Percentiles rank a stretch among this genome's conserved stretches.
These are phyloP conservation scores for Sarocladiaceae sp. DNA, from an alignment of 2,329 filamentous ascomycete genomes.

Conservation along the genomic window DNA sequence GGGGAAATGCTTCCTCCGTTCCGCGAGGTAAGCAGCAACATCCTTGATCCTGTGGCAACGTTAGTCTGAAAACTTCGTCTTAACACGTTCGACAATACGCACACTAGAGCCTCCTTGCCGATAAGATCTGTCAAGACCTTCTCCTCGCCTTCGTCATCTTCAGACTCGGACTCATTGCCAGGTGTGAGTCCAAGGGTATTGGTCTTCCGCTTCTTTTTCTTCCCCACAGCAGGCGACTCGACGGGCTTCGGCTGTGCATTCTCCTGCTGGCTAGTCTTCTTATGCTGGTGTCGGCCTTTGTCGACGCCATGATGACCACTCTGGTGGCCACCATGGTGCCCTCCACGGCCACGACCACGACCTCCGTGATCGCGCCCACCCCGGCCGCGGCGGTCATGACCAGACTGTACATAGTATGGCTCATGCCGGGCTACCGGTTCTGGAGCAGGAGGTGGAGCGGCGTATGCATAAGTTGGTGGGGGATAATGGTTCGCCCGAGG, in stretches of 20 bases:
- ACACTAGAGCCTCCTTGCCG: constrained; percentile 37
- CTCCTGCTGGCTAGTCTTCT: constrained; percentile 14
- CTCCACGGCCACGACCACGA: constrained; percentile 39
- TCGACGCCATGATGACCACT: constrained; percentile 44
- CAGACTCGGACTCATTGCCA: constrained; percentile 53
- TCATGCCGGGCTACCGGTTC: constrained; percentile 26
- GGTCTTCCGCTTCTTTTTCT: constrained; percentile 69
- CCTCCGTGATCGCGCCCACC: constrained; percentile 29
- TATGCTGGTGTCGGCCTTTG: constrained; percentile 28
- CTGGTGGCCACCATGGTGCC: constrained; percentile 31
- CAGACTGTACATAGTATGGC: constrained; percentile 27
- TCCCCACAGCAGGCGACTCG: constrained; percentile 45
- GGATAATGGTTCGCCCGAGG: constrained; percentile 30
- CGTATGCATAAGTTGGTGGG: constrained; percentile 33
- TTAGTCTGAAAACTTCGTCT: background rate
- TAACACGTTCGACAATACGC: background rate
- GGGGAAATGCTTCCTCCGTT: constrained; percentile 76
- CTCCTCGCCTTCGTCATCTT: constrained; percentile 69
- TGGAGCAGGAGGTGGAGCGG: constrained; percentile 33
- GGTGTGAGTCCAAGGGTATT: constrained; percentile 70
- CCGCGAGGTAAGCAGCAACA: constrained; percentile 73
- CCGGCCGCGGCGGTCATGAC: constrained; percentile 30
- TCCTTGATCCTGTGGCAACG: constrained; percentile 53
- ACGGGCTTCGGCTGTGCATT: constrained; percentile 19
- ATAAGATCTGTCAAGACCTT: constrained; percentile 56